Evolutionary conservation across 495 filamentous ascomycete genomes (phyloP), one percentile per base, ranked within the genome.

Genomic region (Aspergillus affinis): DNA sequence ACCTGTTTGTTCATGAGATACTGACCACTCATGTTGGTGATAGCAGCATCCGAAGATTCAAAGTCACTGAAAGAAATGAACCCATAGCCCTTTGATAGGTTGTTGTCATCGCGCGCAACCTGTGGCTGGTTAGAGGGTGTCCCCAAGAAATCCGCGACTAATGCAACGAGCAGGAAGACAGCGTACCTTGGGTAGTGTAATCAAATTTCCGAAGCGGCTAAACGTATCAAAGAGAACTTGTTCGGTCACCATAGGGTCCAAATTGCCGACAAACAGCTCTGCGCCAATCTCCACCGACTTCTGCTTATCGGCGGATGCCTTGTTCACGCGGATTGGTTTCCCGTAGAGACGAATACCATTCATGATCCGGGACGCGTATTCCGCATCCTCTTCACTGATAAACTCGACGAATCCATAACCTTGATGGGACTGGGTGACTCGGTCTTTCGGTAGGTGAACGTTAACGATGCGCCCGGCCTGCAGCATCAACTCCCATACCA

Each of bases 321-420:
- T 99, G 78, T 99, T 99, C 59, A 98, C 94, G 52, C 94, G 87
- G 62, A 99, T 92, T 2, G 93, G 91, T 74, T 98, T 98, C 51
- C 92, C 92, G 74, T 89, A 96, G 44, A 99, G 76, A 41, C 92
- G 86, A 57, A 98, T 89, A 61, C 93, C 89, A 72, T 99, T 99
- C 89, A 98, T 95, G 56, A 97, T 90, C 67, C 93, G 88, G 55
- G 92, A 90, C 10, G 94, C 94, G 76, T 99, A 99, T 69, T 98
- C 94, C 58, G 94, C 94, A 73, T 97, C 93, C 67, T 93, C 90
- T 68, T 97, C 93, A 60, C 88, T 92, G 66, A 91, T 93, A 72
- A 97, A 98, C 72, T 98, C 94, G 69, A 99, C 93, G 71, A 99
- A 99, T 58, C 94, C 94, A 82, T 96, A 99, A 56, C 95, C 95